Evolutionary conservation across 176 grass and related monocot species (phyloP).

Genomic region (Oryza coarctata): DNA sequence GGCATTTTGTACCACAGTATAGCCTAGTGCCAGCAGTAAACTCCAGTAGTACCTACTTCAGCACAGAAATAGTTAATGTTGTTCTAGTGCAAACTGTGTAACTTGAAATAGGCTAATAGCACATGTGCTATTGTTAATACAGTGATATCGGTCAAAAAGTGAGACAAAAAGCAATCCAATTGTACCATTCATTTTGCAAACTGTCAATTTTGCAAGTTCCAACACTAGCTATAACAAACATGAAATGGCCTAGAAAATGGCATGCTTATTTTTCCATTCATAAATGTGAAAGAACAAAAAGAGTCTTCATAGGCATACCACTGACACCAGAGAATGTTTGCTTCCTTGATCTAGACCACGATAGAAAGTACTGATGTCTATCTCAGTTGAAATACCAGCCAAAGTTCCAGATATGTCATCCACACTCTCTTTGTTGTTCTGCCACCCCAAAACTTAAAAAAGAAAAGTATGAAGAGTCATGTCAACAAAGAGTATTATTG

Average conservation of each 20-base stretch:
- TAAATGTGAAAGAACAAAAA: constrained; percentile 12
- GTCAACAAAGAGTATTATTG: constrained; percentile 6
- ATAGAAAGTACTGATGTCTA: constrained; percentile 83
- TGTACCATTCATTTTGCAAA: background rate
- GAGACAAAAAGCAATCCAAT: background rate
- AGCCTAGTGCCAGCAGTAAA: background rate
- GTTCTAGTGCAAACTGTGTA: constrained; percentile 1
- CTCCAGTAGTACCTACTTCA: background rate
- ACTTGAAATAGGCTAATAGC: background rate
- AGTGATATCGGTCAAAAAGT: background rate
- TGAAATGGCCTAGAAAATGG: background rate
- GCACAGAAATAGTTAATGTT: background rate
- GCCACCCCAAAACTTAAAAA: constrained; percentile 93
- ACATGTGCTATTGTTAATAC: background rate
- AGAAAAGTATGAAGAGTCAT: constrained; percentile 12
- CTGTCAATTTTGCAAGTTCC: background rate
- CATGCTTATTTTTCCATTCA: background rate
- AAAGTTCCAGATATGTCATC: constrained; percentile 96
- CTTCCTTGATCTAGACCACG: constrained; percentile 80
- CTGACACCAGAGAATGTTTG: constrained; percentile 83
- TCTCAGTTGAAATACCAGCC: constrained; percentile 77
- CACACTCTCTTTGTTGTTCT: constrained; percentile 85
- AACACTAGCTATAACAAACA: background rate
- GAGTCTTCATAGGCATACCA: constrained; percentile 55
- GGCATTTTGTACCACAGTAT: constrained; percentile 4